Base-by-base conservation (phyloP, 305 asterid genomes). In the Fraxinus ornus region DNA sequence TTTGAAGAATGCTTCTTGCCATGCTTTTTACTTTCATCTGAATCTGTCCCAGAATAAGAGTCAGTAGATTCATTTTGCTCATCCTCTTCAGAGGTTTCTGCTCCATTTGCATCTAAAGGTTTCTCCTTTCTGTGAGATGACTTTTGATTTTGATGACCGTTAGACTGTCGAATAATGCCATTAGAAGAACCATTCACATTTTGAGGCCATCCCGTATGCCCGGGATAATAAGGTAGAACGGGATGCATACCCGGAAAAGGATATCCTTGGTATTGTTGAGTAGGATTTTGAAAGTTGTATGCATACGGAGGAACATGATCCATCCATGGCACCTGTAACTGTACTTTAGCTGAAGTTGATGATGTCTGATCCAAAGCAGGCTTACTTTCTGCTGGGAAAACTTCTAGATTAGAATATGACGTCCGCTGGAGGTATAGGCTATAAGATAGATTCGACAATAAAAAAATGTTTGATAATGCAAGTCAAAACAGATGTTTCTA, bases 291-390 rank as follows among this genome's bases (percentile, higher is more conserved):
- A 80, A 87, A 90, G 79, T 90, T 91, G 94, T 91, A 90, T 90
- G 92, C 88, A 76, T 93, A 93, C 1, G 90, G 95, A 4, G 96
- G 97, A 4, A 92, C 85, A 86, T 94, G 98, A 88, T 92, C 91
- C 90, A 91, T 90, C 98, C 98, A 94, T 79, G 94, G 97, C 84
- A 86, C 79, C 84, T 91, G 96, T 86, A 90, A 86, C 88, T 86
- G 96, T 57, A 17, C 80, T 83, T 91, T 88, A 68, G 85, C 82
- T 78, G 87, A 36, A 77, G 85, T 81, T 24, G 80, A 36, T n/a
- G 89, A 86, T 52, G 83, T 82, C 84, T 89, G 90, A 32, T 88
- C 91, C 32, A 90, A 75, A 79, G 83, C 86, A 15, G 85, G 68
- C 76, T 87, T 88, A 74, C 84, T 88, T 82, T 90, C 95, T 94